Evolutionary conservation across 2,329 filamentous ascomycete genomes (phyloP).

Genomic region (Trichoderma guizhouense): DNA sequence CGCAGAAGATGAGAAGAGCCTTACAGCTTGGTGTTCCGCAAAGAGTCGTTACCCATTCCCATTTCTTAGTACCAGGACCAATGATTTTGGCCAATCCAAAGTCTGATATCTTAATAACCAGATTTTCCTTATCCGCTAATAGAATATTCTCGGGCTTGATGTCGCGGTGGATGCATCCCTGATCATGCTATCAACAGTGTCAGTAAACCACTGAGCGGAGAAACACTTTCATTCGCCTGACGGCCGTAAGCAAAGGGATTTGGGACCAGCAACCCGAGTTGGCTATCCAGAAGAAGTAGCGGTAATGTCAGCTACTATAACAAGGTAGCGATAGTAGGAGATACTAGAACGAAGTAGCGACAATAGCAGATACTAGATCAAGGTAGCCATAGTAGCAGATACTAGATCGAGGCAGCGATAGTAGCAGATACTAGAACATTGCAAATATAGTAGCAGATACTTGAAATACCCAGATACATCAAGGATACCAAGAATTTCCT

Average conservation of each 20-base stretch:
- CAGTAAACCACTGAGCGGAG: neutral
- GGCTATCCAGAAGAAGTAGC: neutral
- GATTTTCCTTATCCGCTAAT: neutral
- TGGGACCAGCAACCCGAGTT: neutral
- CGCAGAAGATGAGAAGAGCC: neutral
- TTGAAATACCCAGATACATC: neutral
- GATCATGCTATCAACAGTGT: neutral
- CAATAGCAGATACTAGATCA: neutral
- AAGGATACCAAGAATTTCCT: neutral
- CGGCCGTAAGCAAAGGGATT: neutral
- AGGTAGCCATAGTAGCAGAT: neutral
- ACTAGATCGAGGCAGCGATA: neutral
- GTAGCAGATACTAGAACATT: too few relatives aligned
- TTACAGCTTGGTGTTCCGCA: conserved; percentile 58
- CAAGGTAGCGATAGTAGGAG: neutral
- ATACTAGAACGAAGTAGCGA: neutral
- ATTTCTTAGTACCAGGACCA: conserved; percentile 58
- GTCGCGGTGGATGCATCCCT: conserved; percentile 81
- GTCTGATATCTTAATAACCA: conserved; percentile 71
- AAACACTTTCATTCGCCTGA: neutral
- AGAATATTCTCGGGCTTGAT: conserved; percentile 31
- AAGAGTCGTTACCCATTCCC: conserved; percentile 82
- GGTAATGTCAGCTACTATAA: neutral
- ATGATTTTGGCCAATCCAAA: conserved; percentile 88
- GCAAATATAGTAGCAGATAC: neutral